Conservation (phyloP, 83 land plant species). For the Picea abies region DNA sequence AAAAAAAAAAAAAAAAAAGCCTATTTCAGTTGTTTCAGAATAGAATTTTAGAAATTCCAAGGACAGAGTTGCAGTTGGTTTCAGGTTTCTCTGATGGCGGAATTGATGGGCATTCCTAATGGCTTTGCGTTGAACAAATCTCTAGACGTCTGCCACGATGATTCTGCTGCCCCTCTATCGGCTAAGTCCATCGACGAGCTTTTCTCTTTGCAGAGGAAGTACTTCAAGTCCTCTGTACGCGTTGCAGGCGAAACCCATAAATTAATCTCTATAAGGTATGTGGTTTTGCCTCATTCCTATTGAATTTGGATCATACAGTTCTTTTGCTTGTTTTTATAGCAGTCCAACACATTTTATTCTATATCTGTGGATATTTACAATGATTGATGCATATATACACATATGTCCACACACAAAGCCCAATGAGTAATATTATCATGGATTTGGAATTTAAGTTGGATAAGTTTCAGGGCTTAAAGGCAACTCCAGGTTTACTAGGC, state of each 20-base stretch:
- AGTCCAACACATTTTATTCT: neutral
- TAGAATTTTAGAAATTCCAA: no score
- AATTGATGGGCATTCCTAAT: neutral
- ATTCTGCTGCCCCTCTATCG: slow-evolving; percentile 54
- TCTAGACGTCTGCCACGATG: slow-evolving; percentile 64
- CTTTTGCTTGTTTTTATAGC: neutral
- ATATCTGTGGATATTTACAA: no score
- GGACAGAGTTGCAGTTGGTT: no score
- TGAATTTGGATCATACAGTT: neutral
- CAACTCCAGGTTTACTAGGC: no score
- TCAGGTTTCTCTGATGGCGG: no score
- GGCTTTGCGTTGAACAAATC: neutral
- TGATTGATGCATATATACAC: no score
- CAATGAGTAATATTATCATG: no score
- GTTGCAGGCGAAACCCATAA: slow-evolving; percentile 63
- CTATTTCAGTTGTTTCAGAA: neutral
- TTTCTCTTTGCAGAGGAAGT: slow-evolving; percentile 76
- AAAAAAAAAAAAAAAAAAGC: no score
- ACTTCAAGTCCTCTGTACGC: slow-evolving; percentile 54
- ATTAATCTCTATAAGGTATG: slow-evolving; percentile 81
- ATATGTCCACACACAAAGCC: no score
- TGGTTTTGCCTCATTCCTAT: neutral
- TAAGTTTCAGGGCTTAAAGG: no score
- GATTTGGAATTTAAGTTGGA: no score
- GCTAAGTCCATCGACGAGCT: slow-evolving; percentile 73